Evolutionary conservation across 306 rosid genomes (phyloP).

Genomic region (Rosa rugosa): DNA sequence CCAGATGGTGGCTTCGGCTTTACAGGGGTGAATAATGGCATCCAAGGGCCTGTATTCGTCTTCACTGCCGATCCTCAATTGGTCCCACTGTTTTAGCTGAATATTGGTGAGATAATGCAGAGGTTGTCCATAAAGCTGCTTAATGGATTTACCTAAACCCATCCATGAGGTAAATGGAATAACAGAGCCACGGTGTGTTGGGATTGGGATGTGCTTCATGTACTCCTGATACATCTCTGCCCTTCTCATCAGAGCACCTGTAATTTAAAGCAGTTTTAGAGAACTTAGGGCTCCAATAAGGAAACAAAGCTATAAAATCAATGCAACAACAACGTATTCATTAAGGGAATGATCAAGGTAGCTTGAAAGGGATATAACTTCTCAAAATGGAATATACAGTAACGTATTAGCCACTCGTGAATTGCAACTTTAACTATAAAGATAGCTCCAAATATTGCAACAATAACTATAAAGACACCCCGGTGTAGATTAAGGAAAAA

Average conservation of each 20-base stretch:
- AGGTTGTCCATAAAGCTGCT: constrained; percentile 48
- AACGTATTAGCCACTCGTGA: too few species aligned
- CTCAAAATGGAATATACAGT: background rate
- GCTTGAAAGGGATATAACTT: background rate
- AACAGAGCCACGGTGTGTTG: constrained; percentile 65
- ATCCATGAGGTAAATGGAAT: constrained; percentile 82
- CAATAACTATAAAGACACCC: background rate
- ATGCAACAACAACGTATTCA: too few species aligned
- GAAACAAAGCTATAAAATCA: background rate
- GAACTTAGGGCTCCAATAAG: constrained; percentile 5
- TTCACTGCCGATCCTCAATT: background rate
- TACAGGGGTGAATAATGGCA: constrained; percentile 68
- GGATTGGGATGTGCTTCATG: constrained; percentile 84
- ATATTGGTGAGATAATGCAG: background rate
- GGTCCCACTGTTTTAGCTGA: background rate
- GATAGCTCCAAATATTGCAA: too few species aligned
- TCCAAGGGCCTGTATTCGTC: constrained; percentile 34
- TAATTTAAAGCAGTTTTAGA: constrained; percentile 11
- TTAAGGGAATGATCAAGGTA: background rate
- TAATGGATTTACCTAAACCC: constrained; percentile 82
- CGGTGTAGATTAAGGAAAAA: background rate
- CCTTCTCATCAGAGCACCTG: constrained; percentile 58
- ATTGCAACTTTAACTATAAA: too few species aligned
- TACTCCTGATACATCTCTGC: constrained; percentile 92
- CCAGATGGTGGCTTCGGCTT: constrained; percentile 87